Conservation (phyloP, 805 yeast species). For the Millerozyma miso region DNA sequence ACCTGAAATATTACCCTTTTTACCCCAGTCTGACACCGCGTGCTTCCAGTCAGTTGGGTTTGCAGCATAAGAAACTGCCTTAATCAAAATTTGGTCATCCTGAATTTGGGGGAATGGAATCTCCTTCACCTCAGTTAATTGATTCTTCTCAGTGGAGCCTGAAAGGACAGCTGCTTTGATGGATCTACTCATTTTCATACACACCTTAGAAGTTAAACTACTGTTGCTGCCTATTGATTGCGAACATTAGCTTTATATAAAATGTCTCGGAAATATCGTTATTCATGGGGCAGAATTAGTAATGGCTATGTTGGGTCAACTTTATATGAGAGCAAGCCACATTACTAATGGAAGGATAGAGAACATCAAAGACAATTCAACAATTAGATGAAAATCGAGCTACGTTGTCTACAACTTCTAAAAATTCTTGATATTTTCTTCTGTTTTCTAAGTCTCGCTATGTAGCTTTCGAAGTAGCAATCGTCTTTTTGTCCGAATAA, state of each 20-base stretch:
- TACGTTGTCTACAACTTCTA: too few relatives aligned
- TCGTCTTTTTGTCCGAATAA: too few relatives aligned
- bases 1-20: conserved; percentile 48
- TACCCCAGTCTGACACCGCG: conserved; percentile 12
- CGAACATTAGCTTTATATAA: not conserved
- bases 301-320: not conserved
- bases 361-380: too few relatives aligned
- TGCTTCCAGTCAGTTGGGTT: conserved; percentile 77
- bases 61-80: conserved; percentile 50
- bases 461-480: too few relatives aligned
- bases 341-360: not conserved
- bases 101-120: conserved; percentile 5
- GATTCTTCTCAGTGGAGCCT: conserved; percentile 6
- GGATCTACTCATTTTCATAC: not conserved
- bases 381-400: too few relatives aligned
- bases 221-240: too few relatives aligned
- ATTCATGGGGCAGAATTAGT: not conserved
- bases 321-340: not conserved
- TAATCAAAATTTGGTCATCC: conserved; percentile 40
- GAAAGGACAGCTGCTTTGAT: conserved; percentile 9
- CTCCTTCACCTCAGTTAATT: conserved; percentile 2
- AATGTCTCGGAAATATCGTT: not conserved
- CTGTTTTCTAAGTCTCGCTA: too few relatives aligned
- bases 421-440: too few relatives aligned
- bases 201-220: too few relatives aligned